phyloP scores from a whole-genome alignment of 2,329 filamentous ascomycete genomes.

The Fusarium kyushuense region DNA sequence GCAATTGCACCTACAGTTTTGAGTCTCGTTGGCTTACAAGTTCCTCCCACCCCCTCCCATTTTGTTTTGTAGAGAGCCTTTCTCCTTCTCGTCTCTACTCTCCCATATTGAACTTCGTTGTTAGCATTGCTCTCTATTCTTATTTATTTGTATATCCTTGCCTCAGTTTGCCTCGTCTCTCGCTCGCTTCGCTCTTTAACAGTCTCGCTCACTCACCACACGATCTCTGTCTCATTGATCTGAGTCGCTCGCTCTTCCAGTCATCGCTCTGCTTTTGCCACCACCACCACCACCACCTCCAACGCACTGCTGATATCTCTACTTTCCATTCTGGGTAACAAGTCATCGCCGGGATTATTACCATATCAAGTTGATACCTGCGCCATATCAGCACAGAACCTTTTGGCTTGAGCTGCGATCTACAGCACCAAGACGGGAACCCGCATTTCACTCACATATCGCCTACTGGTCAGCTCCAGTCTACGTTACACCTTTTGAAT shows the following conservation, averaged over 20 bases:
- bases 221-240: slow-evolving; percentile 26
- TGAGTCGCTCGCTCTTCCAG: slow-evolving; percentile 23
- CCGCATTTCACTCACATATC: slow-evolving; percentile 39
- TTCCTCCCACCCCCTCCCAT: slow-evolving; percentile 37
- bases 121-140: slow-evolving; percentile 11
- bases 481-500: slow-evolving; percentile 30
- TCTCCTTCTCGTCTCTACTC: slow-evolving; percentile 4
- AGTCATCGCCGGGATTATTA: slow-evolving; percentile 14
- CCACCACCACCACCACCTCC: slow-evolving; percentile 9
- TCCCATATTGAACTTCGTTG: slow-evolving; percentile 17
- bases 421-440: slow-evolving; percentile 30
- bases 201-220: slow-evolving; percentile 12
- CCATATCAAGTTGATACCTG: slow-evolving; percentile 22
- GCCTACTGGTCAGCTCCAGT: slow-evolving; percentile 11
- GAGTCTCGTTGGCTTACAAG: slow-evolving; percentile 38
- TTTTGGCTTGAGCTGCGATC: slow-evolving; percentile 33
- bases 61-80: slow-evolving; percentile 10
- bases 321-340: slow-evolving; percentile 39
- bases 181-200: slow-evolving; percentile 19
- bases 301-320: slow-evolving; percentile 15
- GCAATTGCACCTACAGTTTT: slow-evolving; percentile 18
- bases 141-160: slow-evolving; percentile 23
- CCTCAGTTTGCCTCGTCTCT: slow-evolving; percentile 23
- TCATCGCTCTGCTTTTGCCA: slow-evolving; percentile 15
- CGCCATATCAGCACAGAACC: slow-evolving; percentile 32